Evolutionary conservation across 257 asterid genomes (phyloP).

Genomic region (Penstemon barbatus): DNA sequence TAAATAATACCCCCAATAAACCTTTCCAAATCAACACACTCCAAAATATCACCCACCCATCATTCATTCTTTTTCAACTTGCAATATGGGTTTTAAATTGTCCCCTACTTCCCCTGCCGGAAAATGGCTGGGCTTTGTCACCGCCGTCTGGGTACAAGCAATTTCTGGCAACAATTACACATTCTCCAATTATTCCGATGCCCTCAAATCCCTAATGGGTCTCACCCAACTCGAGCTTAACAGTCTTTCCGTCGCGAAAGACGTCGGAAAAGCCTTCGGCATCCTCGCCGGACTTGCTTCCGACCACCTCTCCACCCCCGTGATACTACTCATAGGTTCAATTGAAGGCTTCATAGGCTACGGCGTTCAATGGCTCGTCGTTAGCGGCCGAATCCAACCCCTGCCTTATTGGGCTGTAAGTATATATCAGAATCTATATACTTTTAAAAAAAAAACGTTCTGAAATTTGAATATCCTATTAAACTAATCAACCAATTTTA

Average conservation of each 20-base stretch:
- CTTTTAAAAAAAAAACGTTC: no score
- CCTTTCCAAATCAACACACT: not conserved
- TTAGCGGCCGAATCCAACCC: slow-evolving; percentile 80
- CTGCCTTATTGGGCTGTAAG: slow-evolving; percentile 89
- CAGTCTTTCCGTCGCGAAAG: slow-evolving; percentile 93
- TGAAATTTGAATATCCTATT: no score
- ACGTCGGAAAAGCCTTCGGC: slow-evolving; percentile 94
- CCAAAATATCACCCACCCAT: not conserved
- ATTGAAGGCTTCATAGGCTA: slow-evolving; percentile 87
- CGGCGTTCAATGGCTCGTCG: slow-evolving; percentile 98
- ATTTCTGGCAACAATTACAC: slow-evolving; percentile 97
- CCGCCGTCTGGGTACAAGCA: slow-evolving; percentile 98
- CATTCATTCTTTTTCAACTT: not conserved
- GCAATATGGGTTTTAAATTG: slow-evolving; percentile 41
- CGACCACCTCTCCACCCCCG: slow-evolving; percentile 72
- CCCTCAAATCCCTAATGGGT: slow-evolving; percentile 80
- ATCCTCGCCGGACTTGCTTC: slow-evolving; percentile 90
- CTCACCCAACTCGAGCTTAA: slow-evolving; percentile 90
- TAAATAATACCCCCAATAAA: not conserved
- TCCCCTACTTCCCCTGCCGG: slow-evolving; percentile 75
- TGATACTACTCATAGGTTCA: slow-evolving; percentile 74
- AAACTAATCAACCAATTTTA: not conserved
- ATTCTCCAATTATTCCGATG: slow-evolving; percentile 88
- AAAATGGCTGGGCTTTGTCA: slow-evolving; percentile 89
- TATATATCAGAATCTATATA: not conserved